A percentile compares a stretch with the other conserved stretches of the same genome.
Conservation (phyloP, 2,329 filamentous ascomycete species). For the Trichoderma aggressivum region DNA sequence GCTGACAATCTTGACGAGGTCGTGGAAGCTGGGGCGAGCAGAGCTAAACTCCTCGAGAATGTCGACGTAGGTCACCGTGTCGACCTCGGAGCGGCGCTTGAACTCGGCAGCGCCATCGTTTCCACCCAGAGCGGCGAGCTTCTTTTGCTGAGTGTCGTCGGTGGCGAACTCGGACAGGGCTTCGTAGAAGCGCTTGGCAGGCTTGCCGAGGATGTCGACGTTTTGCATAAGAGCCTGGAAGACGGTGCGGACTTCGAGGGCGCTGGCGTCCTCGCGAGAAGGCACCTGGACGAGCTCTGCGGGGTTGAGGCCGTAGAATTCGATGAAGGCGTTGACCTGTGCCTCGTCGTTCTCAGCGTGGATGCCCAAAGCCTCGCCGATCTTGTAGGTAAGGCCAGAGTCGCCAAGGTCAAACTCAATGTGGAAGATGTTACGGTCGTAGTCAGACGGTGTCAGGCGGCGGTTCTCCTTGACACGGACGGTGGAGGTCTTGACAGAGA, state of each 20-base stretch:
- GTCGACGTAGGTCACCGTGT: conserved; percentile 88
- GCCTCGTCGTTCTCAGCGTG: conserved; percentile 87
- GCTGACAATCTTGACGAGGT: conserved; percentile 80
- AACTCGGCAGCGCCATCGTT: conserved; percentile 83
- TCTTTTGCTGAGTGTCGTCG: conserved; percentile 77
- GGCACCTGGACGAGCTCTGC: conserved; percentile 89
- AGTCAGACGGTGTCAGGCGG: conserved; percentile 78
- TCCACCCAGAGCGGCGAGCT: conserved; percentile 71
- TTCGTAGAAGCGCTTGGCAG: conserved; percentile 98
- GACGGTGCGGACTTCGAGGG: conserved; percentile 84
- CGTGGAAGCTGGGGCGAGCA: conserved; percentile 82
- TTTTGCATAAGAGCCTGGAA: conserved; percentile 91
- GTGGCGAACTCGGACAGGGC: conserved; percentile 79
- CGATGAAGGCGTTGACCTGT: conserved; percentile 80
- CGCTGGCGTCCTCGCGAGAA: conserved; percentile 69
- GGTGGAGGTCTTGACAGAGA: conserved; percentile 79
- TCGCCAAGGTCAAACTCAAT: conserved; percentile 95
- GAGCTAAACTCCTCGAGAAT: conserved; percentile 86
- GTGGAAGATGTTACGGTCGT: conserved; percentile 99
- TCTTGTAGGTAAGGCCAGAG: conserved; percentile 92
- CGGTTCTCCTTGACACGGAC: conserved; percentile 95
- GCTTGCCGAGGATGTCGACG: conserved; percentile 93
- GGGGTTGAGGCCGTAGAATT: conserved; percentile 79
- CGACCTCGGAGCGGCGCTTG: conserved; percentile 86
- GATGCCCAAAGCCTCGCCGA: conserved; percentile 93